Conservation (phyloP, 306 rosid genomes). For the Cucumis hystrix region DNA sequence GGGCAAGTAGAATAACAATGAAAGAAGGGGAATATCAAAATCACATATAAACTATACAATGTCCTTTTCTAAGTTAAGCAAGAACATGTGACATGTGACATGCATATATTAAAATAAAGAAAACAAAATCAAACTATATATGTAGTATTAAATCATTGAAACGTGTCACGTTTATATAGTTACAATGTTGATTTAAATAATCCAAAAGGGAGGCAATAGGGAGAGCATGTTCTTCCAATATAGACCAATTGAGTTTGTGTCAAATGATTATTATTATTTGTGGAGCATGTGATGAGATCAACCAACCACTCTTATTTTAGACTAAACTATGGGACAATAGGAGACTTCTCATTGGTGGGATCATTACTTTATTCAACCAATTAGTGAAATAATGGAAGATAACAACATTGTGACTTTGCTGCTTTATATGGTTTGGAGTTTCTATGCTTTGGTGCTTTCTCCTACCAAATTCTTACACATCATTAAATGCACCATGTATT, state of each 20-base stretch:
- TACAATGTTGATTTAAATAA: not conserved
- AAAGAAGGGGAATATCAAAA: not conserved
- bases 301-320: not conserved
- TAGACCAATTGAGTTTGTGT: not conserved
- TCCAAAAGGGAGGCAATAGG: not conserved
- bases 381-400: too few species aligned
- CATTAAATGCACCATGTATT: not conserved
- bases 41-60: not conserved
- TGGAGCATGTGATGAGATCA: constrained; percentile 2
- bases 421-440: not conserved
- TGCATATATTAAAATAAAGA: not conserved
- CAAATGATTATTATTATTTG: not conserved
- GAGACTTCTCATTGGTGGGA: not conserved
- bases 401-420: not conserved
- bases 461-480: not conserved
- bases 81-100: constrained; percentile 1
- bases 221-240: not conserved
- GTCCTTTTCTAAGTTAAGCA: not conserved
- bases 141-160: not conserved
- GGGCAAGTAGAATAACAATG: not conserved
- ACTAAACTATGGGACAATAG: not conserved
- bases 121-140: not conserved
- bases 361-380: not conserved
- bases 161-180: not conserved
- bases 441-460: not conserved